A percentile compares a stretch with the other conserved stretches of the same genome.
Evolutionary conservation across 768 basidiomycete species (phyloP).

Genomic region (Cystoderma amianthinum): DNA sequence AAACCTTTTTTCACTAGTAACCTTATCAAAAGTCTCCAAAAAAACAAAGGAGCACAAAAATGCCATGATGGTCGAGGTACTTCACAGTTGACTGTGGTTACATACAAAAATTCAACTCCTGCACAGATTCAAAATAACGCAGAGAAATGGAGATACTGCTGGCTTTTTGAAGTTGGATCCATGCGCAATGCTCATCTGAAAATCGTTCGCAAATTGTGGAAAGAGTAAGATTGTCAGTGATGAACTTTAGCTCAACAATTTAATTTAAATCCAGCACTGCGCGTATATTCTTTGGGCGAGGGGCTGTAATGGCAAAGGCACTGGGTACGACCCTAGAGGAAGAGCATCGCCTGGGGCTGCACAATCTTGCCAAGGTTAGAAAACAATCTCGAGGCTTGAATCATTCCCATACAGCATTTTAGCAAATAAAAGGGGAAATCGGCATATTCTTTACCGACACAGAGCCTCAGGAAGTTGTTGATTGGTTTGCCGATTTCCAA

Average conservation of each 20-base stretch:
- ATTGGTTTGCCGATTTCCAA: conserved; percentile 90
- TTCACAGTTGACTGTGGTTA: no score
- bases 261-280: conserved; percentile 50
- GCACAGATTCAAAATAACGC: conserved; percentile 71
- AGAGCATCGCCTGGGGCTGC: conserved; percentile 74
- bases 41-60: conserved; percentile 91
- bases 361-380: conserved; percentile 72
- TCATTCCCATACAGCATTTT: conserved; percentile 6
- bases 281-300: conserved; percentile 83
- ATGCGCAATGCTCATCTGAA: conserved; percentile 95
- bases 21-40: conserved; percentile 90
- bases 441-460: conserved; percentile 91
- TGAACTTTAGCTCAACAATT: background rate
- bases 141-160: conserved; percentile 92
- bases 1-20: no score
- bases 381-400: background rate
- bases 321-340: conserved; percentile 83
- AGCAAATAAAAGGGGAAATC: conserved; percentile 94
- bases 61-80: conserved; percentile 72
- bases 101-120: no score
- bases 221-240: conserved; percentile 52
- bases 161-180: conserved; percentile 91
- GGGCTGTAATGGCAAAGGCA: conserved; percentile 92
- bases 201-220: conserved; percentile 90
- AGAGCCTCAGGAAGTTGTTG: conserved; percentile 83